Conservation (phyloP, 2,329 filamentous ascomycete genomes). For the Alternaria arborescens region DNA sequence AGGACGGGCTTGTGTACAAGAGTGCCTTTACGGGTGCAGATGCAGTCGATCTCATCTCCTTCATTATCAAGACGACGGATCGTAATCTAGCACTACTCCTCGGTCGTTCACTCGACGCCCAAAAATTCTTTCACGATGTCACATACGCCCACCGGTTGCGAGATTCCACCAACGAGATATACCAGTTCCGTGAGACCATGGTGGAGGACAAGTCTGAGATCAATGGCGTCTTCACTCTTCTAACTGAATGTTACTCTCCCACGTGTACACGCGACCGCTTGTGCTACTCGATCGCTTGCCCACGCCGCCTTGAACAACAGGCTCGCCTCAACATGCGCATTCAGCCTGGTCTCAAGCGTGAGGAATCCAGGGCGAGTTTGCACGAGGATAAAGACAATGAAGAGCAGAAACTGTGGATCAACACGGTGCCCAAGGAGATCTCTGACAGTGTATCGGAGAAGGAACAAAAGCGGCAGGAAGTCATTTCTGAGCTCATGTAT, state of each 20-base stretch:
- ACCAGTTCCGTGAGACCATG: conserved; percentile 93
- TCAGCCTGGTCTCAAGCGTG: conserved; percentile 81
- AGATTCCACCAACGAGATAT: conserved; percentile 93
- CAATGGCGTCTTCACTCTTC: conserved; percentile 93
- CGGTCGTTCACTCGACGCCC: conserved; percentile 90
- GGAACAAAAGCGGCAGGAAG: conserved; percentile 97
- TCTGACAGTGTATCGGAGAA: conserved; percentile 87
- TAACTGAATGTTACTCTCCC: conserved; percentile 97
- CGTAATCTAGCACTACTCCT: conserved; percentile 91
- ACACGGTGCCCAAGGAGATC: conserved; percentile 94
- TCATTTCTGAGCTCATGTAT: conserved; percentile 98
- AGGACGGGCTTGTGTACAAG: conserved; percentile 97
- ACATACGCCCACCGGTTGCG: conserved; percentile 95
- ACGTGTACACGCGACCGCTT: conserved; percentile 95
- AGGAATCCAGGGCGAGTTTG: conserved; percentile 73
- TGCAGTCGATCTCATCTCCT: conserved; percentile 92
- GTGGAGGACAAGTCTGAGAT: conserved; percentile 86
- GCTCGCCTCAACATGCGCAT: conserved; percentile 93
- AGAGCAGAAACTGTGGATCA: conserved; percentile 99
- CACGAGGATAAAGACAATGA: conserved; percentile 91
- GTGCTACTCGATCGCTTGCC: conserved; percentile 98
- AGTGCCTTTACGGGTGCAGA: conserved; percentile 96
- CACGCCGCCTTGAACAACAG: conserved; percentile 90
- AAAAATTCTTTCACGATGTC: conserved; percentile 99
- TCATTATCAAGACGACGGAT: conserved; percentile 97